Base-by-base conservation (phyloP, 2,329 filamentous ascomycete species). In the Aureobasidium uvarum region DNA sequence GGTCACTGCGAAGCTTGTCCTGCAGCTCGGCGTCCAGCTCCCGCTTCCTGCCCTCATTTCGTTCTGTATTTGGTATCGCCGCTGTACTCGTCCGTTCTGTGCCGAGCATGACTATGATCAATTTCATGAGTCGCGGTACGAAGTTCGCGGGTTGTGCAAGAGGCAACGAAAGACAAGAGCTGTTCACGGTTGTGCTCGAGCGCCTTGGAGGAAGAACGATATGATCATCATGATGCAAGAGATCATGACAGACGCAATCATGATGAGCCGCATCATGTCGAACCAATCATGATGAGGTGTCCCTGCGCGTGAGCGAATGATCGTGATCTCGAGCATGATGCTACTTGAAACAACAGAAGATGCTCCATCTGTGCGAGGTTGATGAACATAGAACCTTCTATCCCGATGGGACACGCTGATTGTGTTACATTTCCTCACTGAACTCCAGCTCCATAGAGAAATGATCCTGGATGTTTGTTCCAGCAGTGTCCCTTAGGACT, bases 21-120 rank as follows among this genome's bases (percentile, higher is more conserved):
- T 5, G 23, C 23, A 45, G 31, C 39, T 55, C 52, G 52, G 52
- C 52, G 36, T 41, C 13, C 5, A 10, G 14, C 52, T 18, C 52
- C 52, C 52, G 52, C 36, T 28, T 18, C 16, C 33, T 43, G 54
- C 54, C 54, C 54, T 58, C 54, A 58, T 45, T 10, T 45, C 54
- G 39, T 18, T 58, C 54, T 31, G 25, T n/a, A 11, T 58, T 31
- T 58, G 54, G 54, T n/a, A 31, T 45, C 14, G 54, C 54, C 20
- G 25, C 18, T 31, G 16, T 43, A 16, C 39, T 55, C 52, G 52
- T 28, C 52, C 52, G 33, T 55, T 39, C 36, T 41, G 52, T 41
- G 52, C 52, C 52, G 36, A 14, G 36, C n/a, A 25, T 25, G 33
- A 33, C 45, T 16, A 10, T 18, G 18, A 23, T 43, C 39, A 45